These are phyloP conservation scores for Fusarium lateritium DNA, from an alignment of 2,329 filamentous ascomycete species.

Conservation along the genomic window DNA sequence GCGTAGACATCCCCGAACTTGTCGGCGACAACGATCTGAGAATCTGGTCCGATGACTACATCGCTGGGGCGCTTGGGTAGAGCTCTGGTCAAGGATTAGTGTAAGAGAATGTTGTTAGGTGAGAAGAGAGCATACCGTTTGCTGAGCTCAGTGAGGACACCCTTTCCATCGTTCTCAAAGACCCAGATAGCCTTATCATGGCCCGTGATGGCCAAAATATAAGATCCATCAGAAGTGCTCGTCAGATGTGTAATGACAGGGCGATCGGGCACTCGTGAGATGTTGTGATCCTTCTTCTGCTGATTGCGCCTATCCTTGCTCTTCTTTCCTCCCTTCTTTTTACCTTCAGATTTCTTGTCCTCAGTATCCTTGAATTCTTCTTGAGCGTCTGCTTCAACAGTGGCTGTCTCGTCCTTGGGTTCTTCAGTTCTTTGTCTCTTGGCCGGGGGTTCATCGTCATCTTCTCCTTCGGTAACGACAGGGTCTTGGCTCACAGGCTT, in stretches of 20 bases:
- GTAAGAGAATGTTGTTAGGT: not conserved
- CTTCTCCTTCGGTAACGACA: conserved; percentile 30
- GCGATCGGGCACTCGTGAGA: conserved; percentile 60
- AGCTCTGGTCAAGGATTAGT: conserved; percentile 64
- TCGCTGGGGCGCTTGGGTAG: conserved; percentile 94
- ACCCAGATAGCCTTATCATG: conserved; percentile 94
- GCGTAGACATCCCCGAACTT: conserved; percentile 98
- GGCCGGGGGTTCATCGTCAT: conserved; percentile 53
- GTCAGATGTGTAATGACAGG: conserved; percentile 80
- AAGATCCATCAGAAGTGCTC: conserved; percentile 72
- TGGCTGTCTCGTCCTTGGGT: conserved; percentile 38
- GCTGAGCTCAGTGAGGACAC: conserved; percentile 76
- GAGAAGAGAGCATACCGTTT: conserved; percentile 69
- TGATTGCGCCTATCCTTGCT: conserved; percentile 51
- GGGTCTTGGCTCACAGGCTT: conserved; percentile 17
- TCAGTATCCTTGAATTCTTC: conserved; percentile 20
- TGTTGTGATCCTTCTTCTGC: conserved; percentile 40
- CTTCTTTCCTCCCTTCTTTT: conserved; percentile 50
- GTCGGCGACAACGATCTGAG: conserved; percentile 85
- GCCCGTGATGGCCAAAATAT: conserved; percentile 85
- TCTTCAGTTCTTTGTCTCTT: conserved; percentile 55
- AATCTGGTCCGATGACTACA: conserved; percentile 77
- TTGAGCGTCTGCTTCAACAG: conserved; percentile 41
- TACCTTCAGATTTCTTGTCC: conserved; percentile 35
- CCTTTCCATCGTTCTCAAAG: conserved; percentile 76